Base-by-base conservation (phyloP, 257 asterid genomes). In the Fraxinus americana region DNA sequence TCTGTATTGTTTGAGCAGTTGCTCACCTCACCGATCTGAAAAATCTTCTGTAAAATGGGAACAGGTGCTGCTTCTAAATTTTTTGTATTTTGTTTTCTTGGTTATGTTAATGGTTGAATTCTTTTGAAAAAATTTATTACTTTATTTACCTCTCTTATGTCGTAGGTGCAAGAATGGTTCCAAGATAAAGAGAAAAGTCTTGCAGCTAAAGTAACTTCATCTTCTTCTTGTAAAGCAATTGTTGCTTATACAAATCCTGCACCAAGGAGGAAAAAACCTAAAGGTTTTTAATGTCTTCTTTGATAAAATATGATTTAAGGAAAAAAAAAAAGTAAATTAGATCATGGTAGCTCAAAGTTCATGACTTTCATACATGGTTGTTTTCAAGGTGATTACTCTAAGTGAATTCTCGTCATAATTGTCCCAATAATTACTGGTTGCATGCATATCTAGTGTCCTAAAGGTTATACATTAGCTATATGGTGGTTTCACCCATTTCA, bases 111-210 rank as follows among this genome's bases (percentile, higher is more conserved):
- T 48, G 59, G 70, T 61, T 74, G 45, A 75, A 10, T 67, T 48
- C 0, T 76, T 12, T 5, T 76, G 72, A 32, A 67, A 12, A 29
- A 11, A 73, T 61, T 32, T 9, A 19, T 50, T 25, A 23, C 45
- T 11, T 6, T 69, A 52, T 57, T 73, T 63, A 32, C 67, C 10
- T 25, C 29, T 80, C 2, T 50, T 54, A 72, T 52, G 41, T 71
- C 76, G 41, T 79, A 95, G 99, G 98, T 93, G 80, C 85, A 83
- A 76, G 67, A 79, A 75, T 95, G 98, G 97, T 92, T 91, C 78
- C 73, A 70, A 43, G 90, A 88, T 72, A 88, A 85, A 77, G 82
- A 69, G 66, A 76, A 61, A 48, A 70, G 45, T 21, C 69, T 74
- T 83, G 82, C 74, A 76, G 72, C 78, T 79, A 76, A 81, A 77